Percentiles rank a stretch among this genome's conserved stretches.
Evolutionary conservation across 345 rosid species (phyloP).

Genomic region (Eucalyptus cloeziana): DNA sequence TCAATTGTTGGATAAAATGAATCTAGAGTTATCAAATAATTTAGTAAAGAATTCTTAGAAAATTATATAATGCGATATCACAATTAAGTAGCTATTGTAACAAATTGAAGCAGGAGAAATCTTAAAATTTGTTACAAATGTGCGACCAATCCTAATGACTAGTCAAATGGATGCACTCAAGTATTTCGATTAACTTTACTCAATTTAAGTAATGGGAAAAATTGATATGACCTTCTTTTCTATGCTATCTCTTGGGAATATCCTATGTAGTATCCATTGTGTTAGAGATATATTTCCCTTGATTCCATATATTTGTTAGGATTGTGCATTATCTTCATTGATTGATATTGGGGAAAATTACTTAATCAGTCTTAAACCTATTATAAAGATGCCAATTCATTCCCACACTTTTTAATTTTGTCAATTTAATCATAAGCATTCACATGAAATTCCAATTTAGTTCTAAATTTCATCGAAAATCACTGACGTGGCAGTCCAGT

Average conservation of each 20-base stretch:
- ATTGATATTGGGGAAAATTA: neutral
- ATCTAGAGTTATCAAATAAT: neutral
- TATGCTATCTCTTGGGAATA: neutral
- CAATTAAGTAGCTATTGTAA: neutral
- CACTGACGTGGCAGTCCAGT: rapidly evolving
- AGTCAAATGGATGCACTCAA: neutral
- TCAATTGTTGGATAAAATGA: neutral
- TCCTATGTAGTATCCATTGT: neutral
- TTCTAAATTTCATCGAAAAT: neutral
- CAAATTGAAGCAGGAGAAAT: neutral
- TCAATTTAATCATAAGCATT: neutral
- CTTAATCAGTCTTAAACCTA: neutral
- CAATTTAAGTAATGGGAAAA: neutral
- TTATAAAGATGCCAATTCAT: neutral
- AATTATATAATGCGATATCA: neutral
- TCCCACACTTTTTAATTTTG: neutral
- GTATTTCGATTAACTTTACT: neutral
- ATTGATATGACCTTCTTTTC: neutral
- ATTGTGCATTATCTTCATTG: neutral
- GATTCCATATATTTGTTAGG: neutral
- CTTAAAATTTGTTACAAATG: neutral
- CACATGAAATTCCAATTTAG: neutral
- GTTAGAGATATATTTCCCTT: neutral
- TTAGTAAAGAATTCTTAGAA: neutral
- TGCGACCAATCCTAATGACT: neutral